Evolutionary conservation across 495 filamentous ascomycete species (phyloP).

Genomic region (Lasiosphaeris hirsuta): DNA sequence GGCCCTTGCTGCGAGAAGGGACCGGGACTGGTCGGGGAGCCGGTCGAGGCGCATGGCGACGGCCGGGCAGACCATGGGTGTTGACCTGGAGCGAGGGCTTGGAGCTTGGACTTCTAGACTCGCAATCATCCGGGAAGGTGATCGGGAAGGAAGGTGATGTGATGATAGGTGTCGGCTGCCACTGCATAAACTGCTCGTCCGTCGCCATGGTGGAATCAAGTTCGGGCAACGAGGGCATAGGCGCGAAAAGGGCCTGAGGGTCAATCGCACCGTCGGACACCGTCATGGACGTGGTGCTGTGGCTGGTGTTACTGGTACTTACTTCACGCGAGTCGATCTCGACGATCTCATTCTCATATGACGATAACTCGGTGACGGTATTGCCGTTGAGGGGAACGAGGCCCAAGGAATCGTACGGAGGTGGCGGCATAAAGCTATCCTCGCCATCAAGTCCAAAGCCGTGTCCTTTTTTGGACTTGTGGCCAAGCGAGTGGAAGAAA

Average conservation of each 20-base stretch:
- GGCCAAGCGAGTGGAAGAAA: constrained; percentile 47
- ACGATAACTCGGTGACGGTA: constrained; percentile 35
- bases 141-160: neutral
- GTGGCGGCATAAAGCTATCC: constrained; percentile 25
- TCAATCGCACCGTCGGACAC: constrained; percentile 22
- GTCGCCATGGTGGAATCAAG: constrained; percentile 29
- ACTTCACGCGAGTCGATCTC: constrained; percentile 46
- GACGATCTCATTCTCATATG: constrained; percentile 40
- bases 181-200: constrained; percentile 20
- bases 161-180: constrained; percentile 18
- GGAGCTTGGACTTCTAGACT: neutral
- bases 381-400: constrained; percentile 11
- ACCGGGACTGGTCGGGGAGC: constrained; percentile 13
- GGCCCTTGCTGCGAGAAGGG: constrained; percentile 27
- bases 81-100: constrained; percentile 30
- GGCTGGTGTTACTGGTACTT: neutral
- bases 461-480: constrained; percentile 34
- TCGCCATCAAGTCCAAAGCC: constrained; percentile 16
- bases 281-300: constrained; percentile 7
- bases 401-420: constrained; percentile 43
- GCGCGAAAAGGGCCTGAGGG: constrained; percentile 29
- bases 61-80: constrained; percentile 27
- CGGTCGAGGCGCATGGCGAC: constrained; percentile 22
- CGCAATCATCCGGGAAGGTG: constrained; percentile 11
- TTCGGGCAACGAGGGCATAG: constrained; percentile 23